Base-by-base conservation (phyloP, 129 eudicot genomes). In the Ambrosia trifida region DNA sequence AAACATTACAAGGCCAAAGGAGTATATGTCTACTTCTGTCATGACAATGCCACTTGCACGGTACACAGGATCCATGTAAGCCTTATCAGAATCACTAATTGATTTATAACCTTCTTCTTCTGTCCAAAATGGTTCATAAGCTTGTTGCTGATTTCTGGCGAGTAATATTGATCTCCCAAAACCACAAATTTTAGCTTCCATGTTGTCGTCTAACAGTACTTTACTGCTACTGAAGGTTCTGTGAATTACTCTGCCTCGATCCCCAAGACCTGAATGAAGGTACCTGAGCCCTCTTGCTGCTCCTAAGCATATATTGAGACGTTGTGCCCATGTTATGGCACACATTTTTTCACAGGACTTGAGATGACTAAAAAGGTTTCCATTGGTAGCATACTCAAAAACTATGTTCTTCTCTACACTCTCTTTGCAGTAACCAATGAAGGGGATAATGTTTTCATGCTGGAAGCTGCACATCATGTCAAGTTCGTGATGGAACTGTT, bases 401-500 rank as follows among this genome's bases (percentile, higher is more conserved):
- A 62, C 28, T n/a, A 62, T 16, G 36, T 33, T 62, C 67, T n/a
- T 62, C 20, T 62, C 46, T 6, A 14, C 1, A 3, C 14, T 30
- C 36, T 62, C 13, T 13, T 62, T 14, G 8, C 67, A 62, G 45
- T 35, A 62, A 33, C 67, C 67, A 33, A 62, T 35, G 67, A 62
- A 62, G 2, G 24, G 46, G 24, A 32, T 62, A 13, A 62, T 16
- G 12, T 62, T 62, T 35, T 32, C 67, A 62, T 62, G 67, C 11
- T 36, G 13, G 13, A 62, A 62, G 20, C 45, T 14, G 11, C 16
- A 32, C 16, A 35, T 35, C 67, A 62, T 36, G 3, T 62, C 46
- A 62, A 62, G 67, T 2, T 51, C 57, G 7, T 51, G 14, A 51
- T n/a, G 57, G 57, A 51, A 51, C 19, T 51, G 24, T n/a, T 51